phyloP scores from a whole-genome alignment of 176 grass and related monocot species.

The Bolboschoenus planiculmis region DNA sequence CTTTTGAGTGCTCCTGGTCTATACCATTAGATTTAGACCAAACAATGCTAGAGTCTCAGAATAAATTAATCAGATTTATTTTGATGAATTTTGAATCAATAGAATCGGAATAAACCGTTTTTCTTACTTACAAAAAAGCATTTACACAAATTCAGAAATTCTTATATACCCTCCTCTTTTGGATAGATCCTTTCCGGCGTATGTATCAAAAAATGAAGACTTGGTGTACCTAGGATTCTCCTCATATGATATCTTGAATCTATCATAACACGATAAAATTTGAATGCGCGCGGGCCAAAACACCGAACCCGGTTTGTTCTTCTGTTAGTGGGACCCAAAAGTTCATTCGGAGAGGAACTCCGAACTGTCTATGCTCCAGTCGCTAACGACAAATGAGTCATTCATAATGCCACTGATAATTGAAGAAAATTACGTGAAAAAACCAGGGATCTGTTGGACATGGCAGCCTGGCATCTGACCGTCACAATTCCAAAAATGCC shows the following conservation, averaged over 20 bases:
- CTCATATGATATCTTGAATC: neutral
- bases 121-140: neutral
- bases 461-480: conserved; percentile 21
- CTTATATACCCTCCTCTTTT: too few relatives aligned
- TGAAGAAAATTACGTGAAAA: conserved; percentile 1
- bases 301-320: neutral
- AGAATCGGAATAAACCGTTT: too few relatives aligned
- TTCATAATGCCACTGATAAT: neutral
- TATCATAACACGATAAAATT: neutral
- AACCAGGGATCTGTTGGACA: neutral
- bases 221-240: neutral
- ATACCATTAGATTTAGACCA: neutral
- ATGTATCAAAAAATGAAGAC: neutral
- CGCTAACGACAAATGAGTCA: neutral
- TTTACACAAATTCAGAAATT: neutral
- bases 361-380: neutral
- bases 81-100: too few relatives aligned
- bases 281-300: neutral
- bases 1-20: neutral
- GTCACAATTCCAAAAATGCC: conserved; percentile 1
- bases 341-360: neutral
- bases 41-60: too few relatives aligned
- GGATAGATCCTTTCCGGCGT: neutral
- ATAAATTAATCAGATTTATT: too few relatives aligned
- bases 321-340: neutral